These are phyloP conservation scores for Neonectria punicea DNA, from an alignment of 2,329 filamentous ascomycete genomes.

Conservation along the genomic window DNA sequence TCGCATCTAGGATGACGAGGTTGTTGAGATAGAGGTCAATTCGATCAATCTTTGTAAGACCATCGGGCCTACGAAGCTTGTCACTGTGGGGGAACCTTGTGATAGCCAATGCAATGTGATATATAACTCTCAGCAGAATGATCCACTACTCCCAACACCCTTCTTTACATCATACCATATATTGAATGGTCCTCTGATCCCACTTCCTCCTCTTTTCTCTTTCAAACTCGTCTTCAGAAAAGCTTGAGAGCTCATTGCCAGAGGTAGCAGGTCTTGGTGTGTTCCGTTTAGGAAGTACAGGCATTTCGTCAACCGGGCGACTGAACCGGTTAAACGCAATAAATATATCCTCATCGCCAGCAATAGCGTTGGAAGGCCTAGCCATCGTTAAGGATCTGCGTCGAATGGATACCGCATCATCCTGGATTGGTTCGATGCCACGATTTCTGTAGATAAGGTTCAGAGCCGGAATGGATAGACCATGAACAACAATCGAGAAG, in stretches of 20 bases:
- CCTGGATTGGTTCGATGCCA: background rate
- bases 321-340: background rate
- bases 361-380: background rate
- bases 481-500: background rate
- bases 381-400: background rate
- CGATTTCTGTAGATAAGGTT: background rate
- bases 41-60: no score
- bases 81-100: no score
- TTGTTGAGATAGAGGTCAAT: no score
- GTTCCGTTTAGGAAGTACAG: background rate
- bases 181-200: no score
- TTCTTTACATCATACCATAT: no score
- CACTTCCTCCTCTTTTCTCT: background rate
- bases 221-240: background rate
- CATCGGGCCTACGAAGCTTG: no score
- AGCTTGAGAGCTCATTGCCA: background rate
- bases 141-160: no score
- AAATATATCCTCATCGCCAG: background rate
- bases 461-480: background rate
- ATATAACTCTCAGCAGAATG: no score
- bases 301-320: background rate
- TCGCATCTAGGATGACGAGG: no score
- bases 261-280: no score
- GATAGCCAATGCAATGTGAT: no score
- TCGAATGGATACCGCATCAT: conserved; percentile 1